Base-by-base conservation (phyloP, 2,329 filamentous ascomycete genomes). In the Epichloe elymi region DNA sequence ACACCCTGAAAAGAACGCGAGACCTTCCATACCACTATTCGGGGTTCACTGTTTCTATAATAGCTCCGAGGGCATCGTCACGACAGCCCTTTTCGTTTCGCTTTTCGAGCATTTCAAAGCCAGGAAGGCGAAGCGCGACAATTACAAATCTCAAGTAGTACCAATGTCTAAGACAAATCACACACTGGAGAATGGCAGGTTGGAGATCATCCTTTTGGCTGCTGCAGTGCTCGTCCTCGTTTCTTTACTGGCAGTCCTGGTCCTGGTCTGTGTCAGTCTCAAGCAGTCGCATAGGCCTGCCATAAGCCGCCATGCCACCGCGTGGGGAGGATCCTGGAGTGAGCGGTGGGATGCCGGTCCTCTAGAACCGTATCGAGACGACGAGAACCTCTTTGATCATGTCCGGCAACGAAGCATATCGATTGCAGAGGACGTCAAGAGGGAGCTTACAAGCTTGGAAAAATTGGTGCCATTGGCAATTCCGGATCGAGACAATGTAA, bases 181-280 rank as follows among this genome's bases (percentile, higher is more conserved):
- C 33, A 57, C 59, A 36, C 40, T 62, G 41, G 61, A 65, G n/a
- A 54, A 60, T 36, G 61, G 55, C 50, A 59, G 60, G 42, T 51
- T 65, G 37, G 65, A 69, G 55, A 66, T 69, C 43, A 48, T 63
- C 38, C 54, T 67, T 67, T 55, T 70, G 26, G 64, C 67, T 12
- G 51, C 60, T 14, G 61, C 59, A 12, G 60, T 65, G 43, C 54
- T 70, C 37, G 41, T 64, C 15, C 59, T 69, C 26, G 65, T 68
- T 15, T 57, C 56, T 15, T 53, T 65, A 6, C 57, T 70, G 15
- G 59, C 59, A 20, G 52, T 64, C n/a, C 49, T 67, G 23, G 58
- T 69, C 39, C 60, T 63, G 42, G 53, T 63, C 43, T 61, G 60
- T 33, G 53, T 61, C 20, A 56, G 57, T 7, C 50, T 59, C 26